Conservation (phyloP, 1,284 basidiomycete species). For the Xerocomus minutiporus region DNA sequence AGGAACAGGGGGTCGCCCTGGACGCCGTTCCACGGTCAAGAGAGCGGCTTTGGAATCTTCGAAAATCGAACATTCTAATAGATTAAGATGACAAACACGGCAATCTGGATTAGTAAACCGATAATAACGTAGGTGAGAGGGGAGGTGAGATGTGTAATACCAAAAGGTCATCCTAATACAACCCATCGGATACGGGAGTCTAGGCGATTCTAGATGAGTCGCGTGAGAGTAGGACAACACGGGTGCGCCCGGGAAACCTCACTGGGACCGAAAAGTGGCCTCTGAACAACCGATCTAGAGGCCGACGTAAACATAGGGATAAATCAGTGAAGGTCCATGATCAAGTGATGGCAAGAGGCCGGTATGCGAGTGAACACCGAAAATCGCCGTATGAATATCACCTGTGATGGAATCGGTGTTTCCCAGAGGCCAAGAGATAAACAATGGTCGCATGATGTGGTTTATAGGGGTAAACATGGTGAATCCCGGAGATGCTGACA, state of each 20-base stretch:
- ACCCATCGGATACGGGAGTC: background rate
- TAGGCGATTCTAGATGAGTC: slow-evolving; percentile 2
- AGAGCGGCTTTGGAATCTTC: slow-evolving; percentile 5
- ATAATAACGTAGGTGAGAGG: too few species aligned
- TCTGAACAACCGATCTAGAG: background rate
- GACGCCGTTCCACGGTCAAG: slow-evolving; percentile 2
- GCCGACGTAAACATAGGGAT: background rate
- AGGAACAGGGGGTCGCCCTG: slow-evolving; percentile 1
- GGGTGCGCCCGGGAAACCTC: background rate
- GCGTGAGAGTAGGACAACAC: background rate
- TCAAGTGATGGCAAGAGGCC: background rate
- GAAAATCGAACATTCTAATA: slow-evolving; percentile 7
- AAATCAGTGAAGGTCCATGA: background rate
- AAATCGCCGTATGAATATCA: background rate
- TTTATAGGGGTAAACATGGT: slow-evolving; percentile 1
- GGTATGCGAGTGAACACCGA: background rate
- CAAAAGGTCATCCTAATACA: background rate
- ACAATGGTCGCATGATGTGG: slow-evolving; percentile 10
- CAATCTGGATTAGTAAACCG: background rate
- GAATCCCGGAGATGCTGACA: slow-evolving; percentile 4
- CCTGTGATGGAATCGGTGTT: background rate
- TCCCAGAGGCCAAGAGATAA: slow-evolving; percentile 6
- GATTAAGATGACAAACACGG: slow-evolving; percentile 3
- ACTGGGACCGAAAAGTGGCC: background rate
- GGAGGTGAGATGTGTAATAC: background rate